A percentile compares a stretch with the other conserved stretches of the same genome.
Evolutionary conservation across 352 stramenopile species (phyloP).

Genomic region (Phytophthora citricola): DNA sequence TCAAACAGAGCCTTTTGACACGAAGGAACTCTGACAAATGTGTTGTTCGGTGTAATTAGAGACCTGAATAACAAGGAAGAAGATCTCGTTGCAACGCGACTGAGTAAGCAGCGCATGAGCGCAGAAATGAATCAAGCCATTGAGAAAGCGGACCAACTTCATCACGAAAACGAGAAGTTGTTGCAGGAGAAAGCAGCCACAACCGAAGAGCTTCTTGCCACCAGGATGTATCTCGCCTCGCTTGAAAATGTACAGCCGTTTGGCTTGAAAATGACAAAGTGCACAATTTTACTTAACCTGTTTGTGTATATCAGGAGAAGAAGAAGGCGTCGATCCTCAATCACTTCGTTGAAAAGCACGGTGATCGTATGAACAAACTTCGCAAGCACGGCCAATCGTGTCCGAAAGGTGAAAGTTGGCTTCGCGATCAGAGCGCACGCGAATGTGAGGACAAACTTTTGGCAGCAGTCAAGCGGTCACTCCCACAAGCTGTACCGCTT

Average conservation of each 20-base stretch:
- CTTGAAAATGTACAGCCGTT: slow-evolving; percentile 54
- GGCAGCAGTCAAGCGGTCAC: slow-evolving; percentile 58
- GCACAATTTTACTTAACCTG: not conserved
- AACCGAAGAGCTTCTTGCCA: slow-evolving; percentile 66
- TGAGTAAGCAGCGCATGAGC: slow-evolving; percentile 58
- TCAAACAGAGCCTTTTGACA: not conserved
- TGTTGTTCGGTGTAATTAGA: slow-evolving; percentile 29
- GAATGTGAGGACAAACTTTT: slow-evolving; percentile 71
- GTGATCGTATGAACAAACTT: slow-evolving; percentile 67
- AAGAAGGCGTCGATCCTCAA: slow-evolving; percentile 81
- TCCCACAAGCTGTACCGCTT: slow-evolving; percentile 71
- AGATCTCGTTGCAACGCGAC: slow-evolving; percentile 52
- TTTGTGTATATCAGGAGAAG: slow-evolving; percentile 47
- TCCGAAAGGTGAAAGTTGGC: slow-evolving; percentile 36
- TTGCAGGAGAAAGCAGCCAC: slow-evolving; percentile 66
- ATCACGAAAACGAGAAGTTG: slow-evolving; percentile 73
- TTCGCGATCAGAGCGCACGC: slow-evolving; percentile 42
- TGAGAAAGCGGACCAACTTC: slow-evolving; percentile 58
- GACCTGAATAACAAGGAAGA: slow-evolving; percentile 67
- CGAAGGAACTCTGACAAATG: not conserved
- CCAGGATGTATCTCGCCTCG: slow-evolving; percentile 76
- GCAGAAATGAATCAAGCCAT: slow-evolving; percentile 66
- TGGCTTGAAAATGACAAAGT: not conserved
- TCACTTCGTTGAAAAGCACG: slow-evolving; percentile 82
- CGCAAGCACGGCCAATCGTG: slow-evolving; percentile 22